Evolutionary conservation across 2,329 filamentous ascomycete genomes (phyloP), one percentile per base, ranked within the genome.

Genomic region (Cercospora brassicicola): DNA sequence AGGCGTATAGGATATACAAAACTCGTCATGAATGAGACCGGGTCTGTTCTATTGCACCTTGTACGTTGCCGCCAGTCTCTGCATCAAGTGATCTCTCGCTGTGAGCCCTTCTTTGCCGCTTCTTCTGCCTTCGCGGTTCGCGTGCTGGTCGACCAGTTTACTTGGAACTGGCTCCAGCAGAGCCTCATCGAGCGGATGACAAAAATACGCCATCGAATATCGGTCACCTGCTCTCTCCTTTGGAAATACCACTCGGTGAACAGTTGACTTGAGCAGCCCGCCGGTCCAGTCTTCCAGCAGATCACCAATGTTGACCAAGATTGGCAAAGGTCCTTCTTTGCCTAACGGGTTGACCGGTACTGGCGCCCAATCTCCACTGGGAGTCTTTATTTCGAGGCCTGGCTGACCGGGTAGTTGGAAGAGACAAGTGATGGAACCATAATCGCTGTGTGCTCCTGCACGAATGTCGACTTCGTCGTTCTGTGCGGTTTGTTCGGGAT

Each of bases 391-490:
- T 79, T 98, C 93, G 1, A 99, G 84, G 0, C 95, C 95, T 0
- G 93, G 90, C 75, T 97, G 93, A 1, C 91, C 91, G 0, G 88
- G 87, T 1, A 94, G 87, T 73, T 95, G 93, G 83, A 99, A 98
- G 10, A 98, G 86, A 0, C 90, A 82, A 0, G 88, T 90, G 59
- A 90, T 76, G 65, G 82, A 86, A 33, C 88, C 87, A 80, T 97
- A 97, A 82, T 97, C 94, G 4, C 91, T 94, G 79, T 98, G 94
- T 0, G 94, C 93, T 66, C 94, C 95, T 6, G 94, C 94, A 30
- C 94, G 90, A 69, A 97, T 87, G 75, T 94, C 91, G 18, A 83
- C 80, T 64, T 66, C 45, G 15, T 72, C 11, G 13, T 73, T 69
- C 0, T 67, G 31, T 3, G 10, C n/a, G 20, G 36, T 62, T 51